Base-by-base conservation (phyloP, 148 eudicot genomes). In the Camellia japonica region DNA sequence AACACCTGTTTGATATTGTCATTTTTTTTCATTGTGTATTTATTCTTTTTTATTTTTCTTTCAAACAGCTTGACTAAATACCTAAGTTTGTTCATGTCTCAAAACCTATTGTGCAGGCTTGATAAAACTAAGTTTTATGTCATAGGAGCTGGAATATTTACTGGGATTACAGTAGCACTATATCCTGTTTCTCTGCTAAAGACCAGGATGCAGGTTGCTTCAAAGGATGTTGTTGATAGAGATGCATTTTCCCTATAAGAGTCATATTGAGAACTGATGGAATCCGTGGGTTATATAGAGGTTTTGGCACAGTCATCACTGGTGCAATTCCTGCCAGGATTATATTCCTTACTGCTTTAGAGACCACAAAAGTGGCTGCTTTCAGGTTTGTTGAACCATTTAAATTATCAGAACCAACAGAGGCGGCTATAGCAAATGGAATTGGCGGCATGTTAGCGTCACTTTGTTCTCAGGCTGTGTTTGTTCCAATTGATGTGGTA, bases 401-500 rank as follows among this genome's bases (percentile, higher is more conserved):
- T 51, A 88, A 88, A 60, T 79, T 94, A 82, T 94, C 99, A 76
- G 97, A 92, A 82, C 91, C 99, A 52, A 82, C 94, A 46, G 83
- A 96, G 84, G 99, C 99, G 80, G 98, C 99, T 72, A 73, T 96
- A 81, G 99, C 99, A 72, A 96, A 94, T 86, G 99, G 98, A 70
- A 76, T 89, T 83, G 99, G 95, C 82, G 98, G 99, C 73, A 96
- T 96, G 99, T 59, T 87, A 65, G 95, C 91, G 46, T 92, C 99
- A 78, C 87, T 94, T 83, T 86, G 88, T 80, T 82, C 99, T 54
- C 99, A 96, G 83, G 89, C 95, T 79, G 89, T 91, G 43, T 94
- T 94, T 85, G 99, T 96, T 80, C 99, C 99, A n/a, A 81, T 96
- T 84, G 99, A 96, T 71, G 98, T 96, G 95, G 98, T 96, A 93